phyloP scores from a whole-genome alignment of 176 grass and related monocot species.

The Calamus simplicifolius region DNA sequence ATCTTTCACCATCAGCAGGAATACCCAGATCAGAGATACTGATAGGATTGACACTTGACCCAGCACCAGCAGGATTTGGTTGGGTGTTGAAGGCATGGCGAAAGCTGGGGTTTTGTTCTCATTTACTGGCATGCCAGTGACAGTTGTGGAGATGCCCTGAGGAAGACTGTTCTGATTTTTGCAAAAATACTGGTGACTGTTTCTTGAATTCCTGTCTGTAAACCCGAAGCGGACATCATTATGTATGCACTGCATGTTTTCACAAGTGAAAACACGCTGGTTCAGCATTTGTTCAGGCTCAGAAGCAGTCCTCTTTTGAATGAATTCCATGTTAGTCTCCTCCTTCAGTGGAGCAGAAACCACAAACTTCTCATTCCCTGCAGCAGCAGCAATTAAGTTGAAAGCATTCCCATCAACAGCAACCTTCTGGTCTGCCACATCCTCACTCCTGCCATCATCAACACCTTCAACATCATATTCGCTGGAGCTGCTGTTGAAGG shows the following conservation, averaged over 20 bases:
- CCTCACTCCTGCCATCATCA: conserved; percentile 23
- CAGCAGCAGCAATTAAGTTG: neutral
- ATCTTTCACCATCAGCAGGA: conserved; percentile 9
- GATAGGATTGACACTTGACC: neutral
- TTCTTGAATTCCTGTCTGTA: conserved; percentile 5
- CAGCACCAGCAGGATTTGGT: neutral
- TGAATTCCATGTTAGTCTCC: conserved; percentile 34
- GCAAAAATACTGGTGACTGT: conserved; percentile 12
- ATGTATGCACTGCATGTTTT: conserved; percentile 1
- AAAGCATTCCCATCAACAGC: neutral
- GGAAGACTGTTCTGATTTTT: conserved; percentile 10
- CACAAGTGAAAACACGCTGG: conserved; percentile 7
- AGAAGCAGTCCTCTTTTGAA: conserved; percentile 28
- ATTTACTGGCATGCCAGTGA: neutral
- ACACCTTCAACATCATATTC: conserved; percentile 57
- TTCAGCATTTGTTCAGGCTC: neutral
- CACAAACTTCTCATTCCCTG: conserved; percentile 14
- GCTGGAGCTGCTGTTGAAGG: conserved; percentile 34
- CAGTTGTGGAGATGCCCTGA: neutral
- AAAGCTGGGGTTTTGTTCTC: neutral
- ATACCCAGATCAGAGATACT: conserved; percentile 2
- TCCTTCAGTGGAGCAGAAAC: conserved; percentile 40
- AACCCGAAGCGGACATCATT: conserved; percentile 8
- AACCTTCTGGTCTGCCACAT: conserved; percentile 11
- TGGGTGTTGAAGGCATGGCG: neutral